These are phyloP conservation scores for Austropuccinia psidii DNA, from an alignment of 1,284 basidiomycete genomes.

Conservation along the genomic window DNA sequence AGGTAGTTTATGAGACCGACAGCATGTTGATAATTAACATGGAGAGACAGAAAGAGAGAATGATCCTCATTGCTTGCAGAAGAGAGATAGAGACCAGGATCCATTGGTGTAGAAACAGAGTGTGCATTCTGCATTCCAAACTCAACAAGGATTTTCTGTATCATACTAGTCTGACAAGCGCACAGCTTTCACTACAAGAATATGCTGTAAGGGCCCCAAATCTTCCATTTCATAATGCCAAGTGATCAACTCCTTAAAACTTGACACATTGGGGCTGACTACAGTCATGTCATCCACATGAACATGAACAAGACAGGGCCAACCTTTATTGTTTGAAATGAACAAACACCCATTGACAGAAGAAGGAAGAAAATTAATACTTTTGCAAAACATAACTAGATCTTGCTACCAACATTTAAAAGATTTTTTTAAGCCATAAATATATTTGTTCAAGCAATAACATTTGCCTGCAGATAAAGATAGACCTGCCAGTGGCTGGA, in stretches of 20 bases:
- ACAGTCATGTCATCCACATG: background rate
- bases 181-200: too few species aligned
- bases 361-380: background rate
- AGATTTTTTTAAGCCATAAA: background rate
- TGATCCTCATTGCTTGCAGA: too few species aligned
- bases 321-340: background rate
- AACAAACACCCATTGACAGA: background rate
- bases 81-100: too few species aligned
- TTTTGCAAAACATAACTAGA: background rate
- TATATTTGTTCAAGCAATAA: background rate
- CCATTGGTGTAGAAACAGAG: background rate
- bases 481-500: background rate
- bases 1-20: too few species aligned
- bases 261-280: background rate
- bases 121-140: too few species aligned
- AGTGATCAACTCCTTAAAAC: background rate
- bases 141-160: too few species aligned
- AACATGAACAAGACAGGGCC: constrained; percentile 1
- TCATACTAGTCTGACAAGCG: too few species aligned
- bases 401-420: background rate
- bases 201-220: too few species aligned
- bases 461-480: background rate
- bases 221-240: background rate
- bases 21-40: too few species aligned
- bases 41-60: too few species aligned